These are phyloP conservation scores for Claviceps paspali DNA, from an alignment of 2,329 filamentous ascomycete genomes.

Conservation along the genomic window DNA sequence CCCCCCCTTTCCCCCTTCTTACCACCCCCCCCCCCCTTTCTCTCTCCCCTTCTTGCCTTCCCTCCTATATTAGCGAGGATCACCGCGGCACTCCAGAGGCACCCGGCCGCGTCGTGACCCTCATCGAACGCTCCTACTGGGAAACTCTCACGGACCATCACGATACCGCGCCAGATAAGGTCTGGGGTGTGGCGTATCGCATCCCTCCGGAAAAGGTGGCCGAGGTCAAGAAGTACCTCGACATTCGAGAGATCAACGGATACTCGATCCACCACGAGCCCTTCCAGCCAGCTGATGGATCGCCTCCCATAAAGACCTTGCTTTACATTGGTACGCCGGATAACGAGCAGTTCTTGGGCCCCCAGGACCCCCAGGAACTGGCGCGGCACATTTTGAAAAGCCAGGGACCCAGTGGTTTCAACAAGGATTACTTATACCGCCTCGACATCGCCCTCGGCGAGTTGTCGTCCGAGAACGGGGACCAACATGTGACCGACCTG, in stretches of 20 bases:
- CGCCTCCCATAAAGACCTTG: conserved; percentile 36
- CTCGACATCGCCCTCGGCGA: conserved; percentile 61
- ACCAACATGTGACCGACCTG: conserved; percentile 74
- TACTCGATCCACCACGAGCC: conserved; percentile 87
- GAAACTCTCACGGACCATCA: conserved; percentile 56
- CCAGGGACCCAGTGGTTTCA: conserved; percentile 71
- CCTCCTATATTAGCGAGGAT: conserved; percentile 51
- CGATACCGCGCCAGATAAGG: conserved; percentile 43
- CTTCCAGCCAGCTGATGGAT: conserved; percentile 43
- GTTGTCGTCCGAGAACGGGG: conserved; percentile 61
- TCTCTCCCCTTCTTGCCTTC: not conserved
- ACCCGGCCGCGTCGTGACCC: conserved; percentile 82
- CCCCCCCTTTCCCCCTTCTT: no score
- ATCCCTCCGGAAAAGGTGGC: conserved; percentile 57
- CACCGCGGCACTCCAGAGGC: conserved; percentile 80
- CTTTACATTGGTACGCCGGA: conserved; percentile 91
- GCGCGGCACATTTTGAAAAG: conserved; percentile 69
- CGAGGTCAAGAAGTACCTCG: conserved; percentile 78
- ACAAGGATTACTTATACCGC: conserved; percentile 75
- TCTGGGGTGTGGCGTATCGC: conserved; percentile 91
- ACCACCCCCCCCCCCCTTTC: not conserved
- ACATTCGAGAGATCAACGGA: conserved; percentile 94
- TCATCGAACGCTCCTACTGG: conserved; percentile 79
- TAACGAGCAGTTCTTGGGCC: conserved; percentile 82
- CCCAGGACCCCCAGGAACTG: conserved; percentile 62